phyloP scores from a whole-genome alignment of 75 land plant genomes.

The Pinus tabuliformis region DNA sequence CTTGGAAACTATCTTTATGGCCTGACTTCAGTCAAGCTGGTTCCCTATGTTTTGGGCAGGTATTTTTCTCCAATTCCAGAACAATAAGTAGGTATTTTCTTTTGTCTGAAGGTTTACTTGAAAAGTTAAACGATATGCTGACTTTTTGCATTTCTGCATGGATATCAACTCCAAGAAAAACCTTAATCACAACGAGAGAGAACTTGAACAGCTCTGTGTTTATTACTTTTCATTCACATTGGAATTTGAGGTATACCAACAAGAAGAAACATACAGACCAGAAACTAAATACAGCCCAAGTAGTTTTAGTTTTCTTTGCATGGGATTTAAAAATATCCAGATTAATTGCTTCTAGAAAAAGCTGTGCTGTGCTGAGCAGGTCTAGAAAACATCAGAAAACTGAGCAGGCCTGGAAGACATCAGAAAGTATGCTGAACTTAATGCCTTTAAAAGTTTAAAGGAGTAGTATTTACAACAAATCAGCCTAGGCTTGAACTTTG shows the following conservation, averaged over 20 bases:
- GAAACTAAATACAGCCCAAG: neutral
- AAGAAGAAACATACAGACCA: neutral
- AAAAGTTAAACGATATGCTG: neutral
- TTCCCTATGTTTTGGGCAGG: slow-evolving; percentile 97
- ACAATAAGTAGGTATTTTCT: neutral
- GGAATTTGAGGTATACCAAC: neutral
- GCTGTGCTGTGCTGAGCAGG: too few relatives aligned
- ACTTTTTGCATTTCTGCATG: neutral
- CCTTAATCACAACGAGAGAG: neutral
- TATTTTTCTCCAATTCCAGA: slow-evolving; percentile 11
- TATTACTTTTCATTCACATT: neutral
- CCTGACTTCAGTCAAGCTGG: slow-evolving; percentile 90
- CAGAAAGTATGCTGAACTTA: too few relatives aligned
- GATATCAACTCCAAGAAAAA: neutral
- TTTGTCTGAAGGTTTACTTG: neutral
- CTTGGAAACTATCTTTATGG: slow-evolving; percentile 97
- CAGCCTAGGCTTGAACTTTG: too few relatives aligned
- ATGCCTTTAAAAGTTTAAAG: too few relatives aligned
- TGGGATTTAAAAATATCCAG: neutral
- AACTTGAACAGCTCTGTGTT: neutral
- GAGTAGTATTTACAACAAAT: too few relatives aligned
- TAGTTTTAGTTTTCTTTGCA: neutral
- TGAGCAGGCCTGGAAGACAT: too few relatives aligned
- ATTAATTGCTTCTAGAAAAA: neutral
- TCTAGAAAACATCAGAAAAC: too few relatives aligned